phyloP scores from a whole-genome alignment of 306 rosid genomes.

The Cucumis hystrix region DNA sequence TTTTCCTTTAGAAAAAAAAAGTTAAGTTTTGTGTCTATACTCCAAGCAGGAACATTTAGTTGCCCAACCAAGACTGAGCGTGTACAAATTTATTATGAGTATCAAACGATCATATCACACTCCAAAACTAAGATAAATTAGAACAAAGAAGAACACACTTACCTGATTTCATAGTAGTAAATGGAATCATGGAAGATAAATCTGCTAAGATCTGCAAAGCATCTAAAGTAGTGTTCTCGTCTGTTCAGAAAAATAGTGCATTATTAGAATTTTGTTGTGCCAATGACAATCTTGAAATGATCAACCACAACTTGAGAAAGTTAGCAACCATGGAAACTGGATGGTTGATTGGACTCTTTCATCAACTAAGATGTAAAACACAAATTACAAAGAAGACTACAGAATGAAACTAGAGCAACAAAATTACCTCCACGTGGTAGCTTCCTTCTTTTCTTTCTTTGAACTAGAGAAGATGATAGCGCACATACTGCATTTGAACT shows the following conservation, averaged over 20 bases:
- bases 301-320: not conserved
- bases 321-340: not conserved
- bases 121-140: not conserved
- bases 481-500: slow-evolving; percentile 37
- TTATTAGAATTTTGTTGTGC: not conserved
- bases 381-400: not conserved
- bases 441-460: slow-evolving; percentile 46
- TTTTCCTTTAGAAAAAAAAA: no score
- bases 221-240: slow-evolving; percentile 51
- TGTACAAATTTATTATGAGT: not conserved
- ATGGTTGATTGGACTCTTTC: not conserved
- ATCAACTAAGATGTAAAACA: not conserved
- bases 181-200: slow-evolving; percentile 66
- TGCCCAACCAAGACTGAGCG: not conserved
- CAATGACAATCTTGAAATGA: not conserved
- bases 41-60: not conserved
- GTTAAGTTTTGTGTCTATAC: not conserved
- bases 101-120: not conserved
- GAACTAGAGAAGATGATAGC: slow-evolving; percentile 30
- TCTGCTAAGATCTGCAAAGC: slow-evolving; percentile 83
- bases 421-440: slow-evolving; percentile 57
- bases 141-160: slow-evolving; percentile 12
- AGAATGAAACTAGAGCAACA: slow-evolving; percentile 4
- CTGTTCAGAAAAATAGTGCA: slow-evolving; percentile 20
- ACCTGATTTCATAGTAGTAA: slow-evolving; percentile 57